These are phyloP conservation scores for Blastobotrys parvus DNA, from an alignment of 805 yeast genomes.

Conservation along the genomic window DNA sequence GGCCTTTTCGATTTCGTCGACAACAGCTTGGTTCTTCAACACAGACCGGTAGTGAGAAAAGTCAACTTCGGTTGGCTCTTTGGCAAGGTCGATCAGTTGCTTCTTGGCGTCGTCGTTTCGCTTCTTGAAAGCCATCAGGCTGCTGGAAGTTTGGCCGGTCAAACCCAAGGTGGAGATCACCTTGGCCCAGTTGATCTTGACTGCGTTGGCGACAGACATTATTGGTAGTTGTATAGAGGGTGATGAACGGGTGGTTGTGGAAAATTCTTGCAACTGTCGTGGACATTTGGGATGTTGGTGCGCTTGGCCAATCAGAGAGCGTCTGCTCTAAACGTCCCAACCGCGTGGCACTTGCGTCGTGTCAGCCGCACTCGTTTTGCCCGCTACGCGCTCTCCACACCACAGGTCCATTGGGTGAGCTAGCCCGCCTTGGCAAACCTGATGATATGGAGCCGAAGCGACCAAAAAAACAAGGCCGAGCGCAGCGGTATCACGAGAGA, in stretches of 20 bases:
- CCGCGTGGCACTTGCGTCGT: neutral
- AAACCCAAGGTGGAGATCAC: slow-evolving; percentile 81
- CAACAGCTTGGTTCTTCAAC: slow-evolving; percentile 73
- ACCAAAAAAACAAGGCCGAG: too few species aligned
- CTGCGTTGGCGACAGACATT: slow-evolving; percentile 35
- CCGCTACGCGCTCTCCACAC: too few species aligned
- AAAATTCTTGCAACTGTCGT: neutral
- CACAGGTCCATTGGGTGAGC: too few species aligned
- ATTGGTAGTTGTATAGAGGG: neutral
- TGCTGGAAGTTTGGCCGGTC: slow-evolving; percentile 83
- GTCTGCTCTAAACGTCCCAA: neutral
- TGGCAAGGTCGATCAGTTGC: slow-evolving; percentile 58
- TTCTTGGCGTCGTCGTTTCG: slow-evolving; percentile 97
- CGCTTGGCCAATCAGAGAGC: slow-evolving; percentile 3
- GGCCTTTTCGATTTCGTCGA: slow-evolving; percentile 72
- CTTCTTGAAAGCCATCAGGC: slow-evolving; percentile 90
- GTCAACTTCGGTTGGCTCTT: slow-evolving; percentile 72
- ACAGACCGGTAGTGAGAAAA: slow-evolving; percentile 70
- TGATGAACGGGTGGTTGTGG: neutral
- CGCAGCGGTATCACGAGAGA: too few species aligned
- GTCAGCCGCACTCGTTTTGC: too few species aligned
- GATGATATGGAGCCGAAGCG: too few species aligned
- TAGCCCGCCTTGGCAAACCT: too few species aligned
- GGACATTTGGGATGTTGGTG: neutral
- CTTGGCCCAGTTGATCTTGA: slow-evolving; percentile 93